Evolutionary conservation across 176 grass and related monocot species (phyloP).

Genomic region (Oropetium thomaeum): DNA sequence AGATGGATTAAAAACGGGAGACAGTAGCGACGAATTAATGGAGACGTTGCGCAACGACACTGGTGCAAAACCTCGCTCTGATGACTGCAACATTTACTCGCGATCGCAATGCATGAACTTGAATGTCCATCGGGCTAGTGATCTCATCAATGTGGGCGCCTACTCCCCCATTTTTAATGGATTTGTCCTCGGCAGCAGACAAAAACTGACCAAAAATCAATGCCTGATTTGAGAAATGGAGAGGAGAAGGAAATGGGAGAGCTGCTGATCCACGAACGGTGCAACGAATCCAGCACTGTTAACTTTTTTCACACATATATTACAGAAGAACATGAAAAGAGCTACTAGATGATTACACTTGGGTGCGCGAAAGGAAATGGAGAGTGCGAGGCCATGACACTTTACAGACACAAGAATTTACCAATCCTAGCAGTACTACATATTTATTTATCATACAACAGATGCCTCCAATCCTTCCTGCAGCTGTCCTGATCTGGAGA

Average conservation of each 20-base stretch:
- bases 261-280: not conserved
- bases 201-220: not conserved
- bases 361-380: not conserved
- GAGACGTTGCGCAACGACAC: not conserved
- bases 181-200: not conserved
- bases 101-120: not conserved
- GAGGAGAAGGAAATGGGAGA: not conserved
- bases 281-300: not conserved
- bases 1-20: no score
- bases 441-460: constrained; percentile 31
- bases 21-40: not conserved
- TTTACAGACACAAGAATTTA: constrained; percentile 18
- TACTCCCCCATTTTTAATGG: not conserved
- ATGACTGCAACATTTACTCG: constrained; percentile 2
- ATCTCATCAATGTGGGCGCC: not conserved
- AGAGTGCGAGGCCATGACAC: not conserved
- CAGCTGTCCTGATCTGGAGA: not conserved
- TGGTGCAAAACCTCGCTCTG: constrained; percentile 11
- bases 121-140: not conserved
- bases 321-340: constrained; percentile 7
- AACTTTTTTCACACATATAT: constrained; percentile 19
- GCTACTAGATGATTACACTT: not conserved
- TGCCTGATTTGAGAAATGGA: not conserved
- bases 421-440: constrained; percentile 19
- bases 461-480: not conserved